Evolutionary conservation across 1,284 basidiomycete species (phyloP).

Genomic region (Puccinia coronata): DNA sequence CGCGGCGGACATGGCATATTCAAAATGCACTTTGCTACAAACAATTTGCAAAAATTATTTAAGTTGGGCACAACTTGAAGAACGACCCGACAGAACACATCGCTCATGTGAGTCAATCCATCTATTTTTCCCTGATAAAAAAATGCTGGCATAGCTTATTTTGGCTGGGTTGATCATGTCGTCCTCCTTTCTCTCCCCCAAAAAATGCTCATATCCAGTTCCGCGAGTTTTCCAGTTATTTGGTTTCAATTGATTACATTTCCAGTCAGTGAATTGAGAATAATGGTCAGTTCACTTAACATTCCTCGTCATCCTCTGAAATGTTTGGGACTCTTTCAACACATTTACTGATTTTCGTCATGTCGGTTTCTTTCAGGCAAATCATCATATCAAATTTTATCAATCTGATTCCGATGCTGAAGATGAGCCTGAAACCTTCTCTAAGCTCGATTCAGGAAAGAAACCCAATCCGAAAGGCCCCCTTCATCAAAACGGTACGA

Average conservation of each 20-base stretch:
- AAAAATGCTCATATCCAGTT: too few species aligned
- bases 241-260: too few species aligned
- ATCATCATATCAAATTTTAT: conserved; percentile 14
- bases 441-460: not conserved
- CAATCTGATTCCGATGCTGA: conserved; percentile 6
- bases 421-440: not conserved
- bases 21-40: too few species aligned
- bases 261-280: not conserved
- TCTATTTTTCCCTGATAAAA: too few species aligned
- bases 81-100: too few species aligned
- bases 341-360: not conserved
- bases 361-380: not conserved
- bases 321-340: not conserved
- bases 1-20: not conserved
- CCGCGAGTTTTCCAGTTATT: too few species aligned
- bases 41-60: too few species aligned
- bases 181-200: too few species aligned
- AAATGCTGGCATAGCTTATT: too few species aligned
- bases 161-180: too few species aligned
- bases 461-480: not conserved
- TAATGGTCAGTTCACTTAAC: not conserved
- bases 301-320: not conserved
- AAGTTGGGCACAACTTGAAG: too few species aligned
- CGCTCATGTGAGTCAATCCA: too few species aligned
- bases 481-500: not conserved